Conservation (phyloP, 1,139 yeast genomes). For the Candida smagusa region DNA sequence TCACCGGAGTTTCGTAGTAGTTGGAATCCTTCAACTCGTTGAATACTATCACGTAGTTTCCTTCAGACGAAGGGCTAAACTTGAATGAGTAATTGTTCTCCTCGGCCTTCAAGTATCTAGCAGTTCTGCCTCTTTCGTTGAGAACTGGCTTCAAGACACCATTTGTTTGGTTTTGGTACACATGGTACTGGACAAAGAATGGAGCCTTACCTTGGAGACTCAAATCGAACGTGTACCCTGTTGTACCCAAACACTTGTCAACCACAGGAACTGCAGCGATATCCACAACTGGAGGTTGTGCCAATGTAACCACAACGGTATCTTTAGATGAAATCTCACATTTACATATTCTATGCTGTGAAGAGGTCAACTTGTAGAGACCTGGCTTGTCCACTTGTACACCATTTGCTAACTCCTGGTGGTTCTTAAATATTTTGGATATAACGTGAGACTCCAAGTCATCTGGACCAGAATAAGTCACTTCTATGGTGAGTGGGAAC, state of each 20-base stretch:
- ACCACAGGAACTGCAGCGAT: slow-evolving; percentile 59
- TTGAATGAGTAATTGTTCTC: slow-evolving; percentile 41
- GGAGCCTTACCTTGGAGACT: slow-evolving; percentile 81
- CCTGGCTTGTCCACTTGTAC: slow-evolving; percentile 59
- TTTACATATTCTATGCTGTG: slow-evolving; percentile 59
- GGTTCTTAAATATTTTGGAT: slow-evolving; percentile 34
- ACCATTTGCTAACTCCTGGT: slow-evolving; percentile 27
- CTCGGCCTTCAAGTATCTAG: slow-evolving; percentile 23
- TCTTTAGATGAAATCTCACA: slow-evolving; percentile 52
- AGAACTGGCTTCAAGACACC: slow-evolving; percentile 32
- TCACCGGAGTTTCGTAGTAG: slow-evolving; percentile 36
- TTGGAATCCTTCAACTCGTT: slow-evolving; percentile 52
- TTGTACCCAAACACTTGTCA: slow-evolving; percentile 90
- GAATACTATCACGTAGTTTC: slow-evolving; percentile 74
- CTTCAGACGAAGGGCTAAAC: slow-evolving; percentile 78
- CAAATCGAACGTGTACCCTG: slow-evolving; percentile 71
- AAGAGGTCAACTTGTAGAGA: slow-evolving; percentile 49
- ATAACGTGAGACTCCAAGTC: slow-evolving; percentile 24
- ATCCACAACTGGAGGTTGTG: slow-evolving; percentile 48
- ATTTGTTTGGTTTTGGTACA: slow-evolving; percentile 45
- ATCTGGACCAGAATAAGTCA: slow-evolving; percentile 32
- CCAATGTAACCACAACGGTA: slow-evolving; percentile 20
- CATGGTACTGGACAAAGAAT: slow-evolving; percentile 60
- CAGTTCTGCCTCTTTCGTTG: slow-evolving; percentile 27
- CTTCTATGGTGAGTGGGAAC: slow-evolving; percentile 46